Evolutionary conservation across 495 filamentous ascomycete genomes (phyloP).

Genomic region (Penicillium pulvis): DNA sequence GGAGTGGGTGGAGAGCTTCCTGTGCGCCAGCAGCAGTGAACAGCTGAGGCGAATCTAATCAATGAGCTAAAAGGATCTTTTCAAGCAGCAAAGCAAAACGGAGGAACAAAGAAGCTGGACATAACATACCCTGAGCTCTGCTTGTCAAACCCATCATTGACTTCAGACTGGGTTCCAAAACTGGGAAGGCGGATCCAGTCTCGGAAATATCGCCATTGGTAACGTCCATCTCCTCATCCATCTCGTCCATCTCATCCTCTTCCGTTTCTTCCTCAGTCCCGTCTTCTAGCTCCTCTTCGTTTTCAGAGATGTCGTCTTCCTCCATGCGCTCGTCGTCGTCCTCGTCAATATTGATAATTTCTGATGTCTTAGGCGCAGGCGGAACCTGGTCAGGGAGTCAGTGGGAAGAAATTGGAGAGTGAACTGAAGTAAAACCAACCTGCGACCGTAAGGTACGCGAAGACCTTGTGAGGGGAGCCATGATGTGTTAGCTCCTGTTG

Average conservation of each 20-base stretch:
- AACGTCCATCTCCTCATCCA: slow-evolving; percentile 27
- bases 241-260: slow-evolving; percentile 34
- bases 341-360: slow-evolving; percentile 47
- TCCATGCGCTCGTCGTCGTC: slow-evolving; percentile 31
- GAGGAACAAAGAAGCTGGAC: neutral
- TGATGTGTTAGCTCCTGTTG: slow-evolving; percentile 18
- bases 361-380: slow-evolving; percentile 30
- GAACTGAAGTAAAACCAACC: slow-evolving; percentile 13
- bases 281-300: slow-evolving; percentile 20
- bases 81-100: neutral
- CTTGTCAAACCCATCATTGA: slow-evolving; percentile 12
- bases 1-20: slow-evolving; percentile 56
- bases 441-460: slow-evolving; percentile 20
- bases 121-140: slow-evolving; percentile 22
- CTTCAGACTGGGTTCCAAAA: slow-evolving; percentile 23
- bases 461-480: slow-evolving; percentile 36
- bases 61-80: slow-evolving; percentile 10
- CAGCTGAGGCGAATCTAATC: slow-evolving; percentile 37
- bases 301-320: slow-evolving; percentile 17
- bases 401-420: neutral
- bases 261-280: slow-evolving; percentile 16
- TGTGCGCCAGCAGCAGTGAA: slow-evolving; percentile 53
- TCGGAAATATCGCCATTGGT: slow-evolving; percentile 28
- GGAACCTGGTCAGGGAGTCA: slow-evolving; percentile 33
- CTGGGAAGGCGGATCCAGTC: slow-evolving; percentile 21